A percentile compares a stretch with the other conserved stretches of the same genome.
phyloP scores from a whole-genome alignment of 441 rosid species.

The Erodium moschatum region DNA sequence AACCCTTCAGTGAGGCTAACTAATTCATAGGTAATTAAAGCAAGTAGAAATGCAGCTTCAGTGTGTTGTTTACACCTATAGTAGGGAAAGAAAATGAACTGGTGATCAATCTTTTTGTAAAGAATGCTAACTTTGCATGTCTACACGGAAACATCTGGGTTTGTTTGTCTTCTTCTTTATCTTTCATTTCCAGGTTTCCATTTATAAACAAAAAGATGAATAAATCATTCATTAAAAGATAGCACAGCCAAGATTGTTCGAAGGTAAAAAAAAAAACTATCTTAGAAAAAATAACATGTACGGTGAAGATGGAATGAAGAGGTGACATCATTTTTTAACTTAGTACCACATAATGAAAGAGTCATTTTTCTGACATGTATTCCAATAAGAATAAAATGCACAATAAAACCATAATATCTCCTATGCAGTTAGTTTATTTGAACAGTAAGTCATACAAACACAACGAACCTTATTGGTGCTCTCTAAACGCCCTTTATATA shows the following conservation, averaged over 20 bases:
- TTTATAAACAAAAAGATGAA: not conserved
- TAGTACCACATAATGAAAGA: not conserved
- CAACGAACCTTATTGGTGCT: constrained; percentile 35
- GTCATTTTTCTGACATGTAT: not conserved
- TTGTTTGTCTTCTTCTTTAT: not conserved
- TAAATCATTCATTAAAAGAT: no score
- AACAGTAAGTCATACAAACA: not conserved
- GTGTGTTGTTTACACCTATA: not conserved
- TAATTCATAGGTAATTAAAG: not conserved
- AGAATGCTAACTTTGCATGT: not conserved
- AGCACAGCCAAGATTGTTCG: not conserved
- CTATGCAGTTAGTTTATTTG: not conserved
- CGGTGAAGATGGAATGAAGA: not conserved
- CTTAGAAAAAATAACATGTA: not conserved
- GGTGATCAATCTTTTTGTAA: not conserved
- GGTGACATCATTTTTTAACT: not conserved
- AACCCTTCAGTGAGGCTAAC: not conserved
- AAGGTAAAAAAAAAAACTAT: not conserved
- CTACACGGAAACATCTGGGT: not conserved
- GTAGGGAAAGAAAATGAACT: no score
- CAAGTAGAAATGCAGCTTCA: not conserved
- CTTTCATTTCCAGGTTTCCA: not conserved
- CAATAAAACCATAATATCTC: not conserved
- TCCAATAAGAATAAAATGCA: not conserved
- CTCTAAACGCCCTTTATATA: constrained; percentile 49